A percentile compares a stretch with the other conserved stretches of the same genome.
Evolutionary conservation across 306 rosid species (phyloP).

Genomic region (Abrus pulchellus): DNA sequence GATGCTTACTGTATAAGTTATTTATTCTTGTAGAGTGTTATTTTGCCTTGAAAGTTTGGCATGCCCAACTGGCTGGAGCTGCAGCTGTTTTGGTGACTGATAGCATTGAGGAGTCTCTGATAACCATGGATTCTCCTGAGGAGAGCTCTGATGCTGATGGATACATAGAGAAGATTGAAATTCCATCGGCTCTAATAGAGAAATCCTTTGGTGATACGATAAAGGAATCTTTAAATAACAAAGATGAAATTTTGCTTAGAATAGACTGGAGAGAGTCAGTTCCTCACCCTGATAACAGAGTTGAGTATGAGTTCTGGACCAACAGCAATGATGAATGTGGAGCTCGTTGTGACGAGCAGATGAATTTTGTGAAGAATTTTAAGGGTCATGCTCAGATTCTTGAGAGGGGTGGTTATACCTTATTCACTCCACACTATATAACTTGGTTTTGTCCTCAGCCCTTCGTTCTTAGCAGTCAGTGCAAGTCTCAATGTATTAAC

Average conservation of each 20-base stretch:
- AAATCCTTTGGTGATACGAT: constrained; percentile 77
- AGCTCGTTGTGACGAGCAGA: constrained; percentile 91
- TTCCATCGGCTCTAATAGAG: constrained; percentile 82
- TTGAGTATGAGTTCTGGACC: constrained; percentile 97
- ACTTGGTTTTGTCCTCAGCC: constrained; percentile 93
- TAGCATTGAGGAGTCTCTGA: constrained; percentile 66
- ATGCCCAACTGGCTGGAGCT: constrained; percentile 92
- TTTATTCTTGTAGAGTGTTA: constrained; percentile 69
- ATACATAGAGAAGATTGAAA: constrained; percentile 72
- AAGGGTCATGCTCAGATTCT: constrained; percentile 98
- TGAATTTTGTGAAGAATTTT: constrained; percentile 80
- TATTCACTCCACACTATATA: constrained; percentile 89
- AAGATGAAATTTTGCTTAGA: constrained; percentile 66
- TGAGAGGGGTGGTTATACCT: constrained; percentile 85
- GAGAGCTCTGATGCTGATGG: constrained; percentile 71
- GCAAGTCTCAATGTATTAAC: constrained; percentile 95
- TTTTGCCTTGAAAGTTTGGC: constrained; percentile 94
- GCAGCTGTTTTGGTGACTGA: constrained; percentile 89
- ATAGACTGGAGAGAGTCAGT: constrained; percentile 93
- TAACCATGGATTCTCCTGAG: constrained; percentile 91
- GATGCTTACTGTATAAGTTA: constrained; percentile 37
- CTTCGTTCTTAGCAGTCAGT: constrained; percentile 68
- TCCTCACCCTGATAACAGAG: constrained; percentile 88
- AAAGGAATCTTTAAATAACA: constrained; percentile 64
- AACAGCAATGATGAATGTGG: constrained; percentile 98